Percentiles rank a stretch among this genome's conserved stretches.
Evolutionary conservation across 208 protist species (phyloP).

Genomic region (Trypanosoma theileri): DNA sequence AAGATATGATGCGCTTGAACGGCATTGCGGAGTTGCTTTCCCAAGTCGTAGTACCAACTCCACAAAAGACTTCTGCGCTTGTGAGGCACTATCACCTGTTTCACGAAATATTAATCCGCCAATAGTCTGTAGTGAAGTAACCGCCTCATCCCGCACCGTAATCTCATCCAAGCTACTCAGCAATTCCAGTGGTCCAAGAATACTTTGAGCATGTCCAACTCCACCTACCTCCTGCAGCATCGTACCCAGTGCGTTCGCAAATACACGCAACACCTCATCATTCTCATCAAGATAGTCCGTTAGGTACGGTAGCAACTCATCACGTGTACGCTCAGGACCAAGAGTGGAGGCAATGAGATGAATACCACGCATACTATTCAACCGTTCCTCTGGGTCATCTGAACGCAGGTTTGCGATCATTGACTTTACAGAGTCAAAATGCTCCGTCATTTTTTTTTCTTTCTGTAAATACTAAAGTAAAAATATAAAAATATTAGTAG

Average conservation of each 20-base stretch:
- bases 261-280: constrained; percentile 97
- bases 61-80: constrained; percentile 87
- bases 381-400: constrained; percentile 94
- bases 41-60: constrained; percentile 86
- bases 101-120: constrained; percentile 63
- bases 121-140: constrained; percentile 80
- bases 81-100: constrained; percentile 15
- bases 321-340: constrained; percentile 93
- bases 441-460: constrained; percentile 65
- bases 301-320: constrained; percentile 97
- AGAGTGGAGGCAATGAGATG: constrained; percentile 96
- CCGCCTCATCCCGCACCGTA: constrained; percentile 96
- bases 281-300: constrained; percentile 98
- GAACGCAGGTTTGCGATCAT: constrained; percentile 97
- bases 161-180: constrained; percentile 97
- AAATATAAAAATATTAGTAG: constrained; percentile 15
- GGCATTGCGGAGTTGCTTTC: constrained; percentile 93
- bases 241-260: constrained; percentile 97
- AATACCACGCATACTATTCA: constrained; percentile 97
- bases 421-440: constrained; percentile 94
- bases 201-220: constrained; percentile 76
- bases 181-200: constrained; percentile 95
- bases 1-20: constrained; percentile 93
- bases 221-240: constrained; percentile 97
- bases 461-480: not conserved